These are phyloP conservation scores for Schizosaccharomyces osmophilus DNA, from an alignment of 805 yeast species.

Conservation along the genomic window DNA sequence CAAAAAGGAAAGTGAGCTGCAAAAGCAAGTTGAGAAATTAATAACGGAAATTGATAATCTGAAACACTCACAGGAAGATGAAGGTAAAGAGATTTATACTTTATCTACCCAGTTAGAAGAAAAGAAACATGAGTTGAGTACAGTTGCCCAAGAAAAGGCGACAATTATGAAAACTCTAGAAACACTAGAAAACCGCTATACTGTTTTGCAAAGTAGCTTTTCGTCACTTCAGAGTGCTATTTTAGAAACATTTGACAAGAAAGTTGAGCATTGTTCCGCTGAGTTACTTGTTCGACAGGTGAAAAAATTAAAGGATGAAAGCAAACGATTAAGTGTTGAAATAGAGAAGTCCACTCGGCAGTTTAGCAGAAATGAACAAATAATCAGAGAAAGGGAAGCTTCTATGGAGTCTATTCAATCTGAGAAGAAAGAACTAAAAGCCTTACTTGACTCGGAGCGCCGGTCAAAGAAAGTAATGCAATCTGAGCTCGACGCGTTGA, in stretches of 20 bases:
- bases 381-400: neutral
- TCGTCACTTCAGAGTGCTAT: neutral
- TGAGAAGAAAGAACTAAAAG: neutral
- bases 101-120: too few species aligned
- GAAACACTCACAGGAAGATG: too few species aligned
- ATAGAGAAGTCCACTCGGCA: neutral
- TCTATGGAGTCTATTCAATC: neutral
- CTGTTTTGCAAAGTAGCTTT: neutral
- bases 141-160: too few species aligned
- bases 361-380: neutral
- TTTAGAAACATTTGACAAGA: slow-evolving; percentile 1
- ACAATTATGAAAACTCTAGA: too few species aligned
- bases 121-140: too few species aligned
- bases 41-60: too few species aligned
- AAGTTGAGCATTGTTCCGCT: neutral
- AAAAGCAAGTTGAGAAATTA: too few species aligned
- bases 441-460: neutral
- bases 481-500: neutral
- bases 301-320: neutral
- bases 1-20: too few species aligned
- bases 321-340: neutral
- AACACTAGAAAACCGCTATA: neutral
- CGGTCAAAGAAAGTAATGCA: neutral
- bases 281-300: neutral
- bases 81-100: too few species aligned